A percentile compares a stretch with the other conserved stretches of the same genome.
phyloP scores from a whole-genome alignment of 192 early-diverging fungal genomes.

The Entomortierella lignicola region DNA sequence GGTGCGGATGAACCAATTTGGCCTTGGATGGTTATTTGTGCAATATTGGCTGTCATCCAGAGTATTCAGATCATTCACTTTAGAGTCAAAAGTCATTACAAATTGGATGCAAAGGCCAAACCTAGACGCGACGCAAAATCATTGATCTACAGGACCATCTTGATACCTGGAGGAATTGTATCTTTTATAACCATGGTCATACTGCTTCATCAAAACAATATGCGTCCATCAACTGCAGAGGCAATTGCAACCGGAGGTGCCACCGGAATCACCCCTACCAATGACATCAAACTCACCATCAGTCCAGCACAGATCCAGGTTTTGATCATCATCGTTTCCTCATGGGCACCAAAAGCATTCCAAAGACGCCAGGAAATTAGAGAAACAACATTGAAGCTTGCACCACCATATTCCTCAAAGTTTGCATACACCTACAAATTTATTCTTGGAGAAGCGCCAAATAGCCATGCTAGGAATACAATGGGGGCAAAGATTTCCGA shows the following conservation, averaged over 20 bases:
- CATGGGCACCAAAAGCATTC: slow-evolving; percentile 66
- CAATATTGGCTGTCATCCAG: slow-evolving; percentile 59
- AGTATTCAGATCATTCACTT: slow-evolving; percentile 52
- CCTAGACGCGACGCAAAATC: slow-evolving; percentile 18
- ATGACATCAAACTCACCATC: slow-evolving; percentile 33
- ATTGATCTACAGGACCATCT: slow-evolving; percentile 36
- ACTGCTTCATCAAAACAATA: slow-evolving; percentile 58
- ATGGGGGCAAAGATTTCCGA: slow-evolving; percentile 60
- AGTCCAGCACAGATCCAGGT: slow-evolving; percentile 56
- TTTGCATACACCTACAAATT: slow-evolving; percentile 63
- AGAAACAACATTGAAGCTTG: slow-evolving; percentile 59
- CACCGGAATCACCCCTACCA: slow-evolving; percentile 27
- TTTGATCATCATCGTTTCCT: slow-evolving; percentile 64
- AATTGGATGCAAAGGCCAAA: slow-evolving; percentile 16
- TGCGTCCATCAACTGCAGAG: slow-evolving; percentile 43
- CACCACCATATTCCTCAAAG: slow-evolving; percentile 53
- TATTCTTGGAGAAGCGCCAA: slow-evolving; percentile 63
- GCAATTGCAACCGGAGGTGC: slow-evolving; percentile 20
- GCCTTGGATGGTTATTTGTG: slow-evolving; percentile 65
- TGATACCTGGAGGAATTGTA: slow-evolving; percentile 62
- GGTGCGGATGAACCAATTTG: slow-evolving; percentile 67
- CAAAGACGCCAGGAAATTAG: slow-evolving; percentile 60
- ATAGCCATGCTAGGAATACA: slow-evolving; percentile 37
- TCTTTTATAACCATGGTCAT: slow-evolving; percentile 66
- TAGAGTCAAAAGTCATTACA: slow-evolving; percentile 7